Evolutionary conservation across 2,329 filamentous ascomycete genomes (phyloP).

Genomic region (Hypoxylon sp.): DNA sequence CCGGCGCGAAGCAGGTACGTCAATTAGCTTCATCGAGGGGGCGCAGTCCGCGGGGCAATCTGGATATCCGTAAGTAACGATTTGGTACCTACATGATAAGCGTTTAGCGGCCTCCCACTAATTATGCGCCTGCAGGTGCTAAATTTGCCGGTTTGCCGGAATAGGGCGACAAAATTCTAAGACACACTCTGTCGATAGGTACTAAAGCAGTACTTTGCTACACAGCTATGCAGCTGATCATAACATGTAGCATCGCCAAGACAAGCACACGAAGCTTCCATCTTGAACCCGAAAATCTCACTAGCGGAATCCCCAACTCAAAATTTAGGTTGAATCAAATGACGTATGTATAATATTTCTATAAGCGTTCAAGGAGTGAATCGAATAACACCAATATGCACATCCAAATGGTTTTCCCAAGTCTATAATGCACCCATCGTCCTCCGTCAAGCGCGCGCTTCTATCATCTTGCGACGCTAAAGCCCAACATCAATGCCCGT

Average conservation of each 20-base stretch:
- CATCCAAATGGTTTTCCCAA: slow-evolving; percentile 8
- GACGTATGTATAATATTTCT: slow-evolving; percentile 14
- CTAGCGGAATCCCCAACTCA: background rate
- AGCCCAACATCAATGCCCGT: background rate
- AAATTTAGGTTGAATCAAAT: background rate
- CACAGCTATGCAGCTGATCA: background rate
- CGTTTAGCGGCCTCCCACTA: slow-evolving; percentile 4
- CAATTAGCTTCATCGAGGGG: slow-evolving; percentile 21
- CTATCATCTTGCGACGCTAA: background rate
- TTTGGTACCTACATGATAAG: slow-evolving; percentile 3
- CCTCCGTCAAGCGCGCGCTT: background rate
- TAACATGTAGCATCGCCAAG: slow-evolving; percentile 13
- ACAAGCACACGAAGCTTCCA: slow-evolving; percentile 23
- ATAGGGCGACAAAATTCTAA: background rate
- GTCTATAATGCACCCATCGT: slow-evolving; percentile 7
- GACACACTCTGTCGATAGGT: background rate
- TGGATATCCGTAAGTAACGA: background rate
- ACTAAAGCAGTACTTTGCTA: background rate
- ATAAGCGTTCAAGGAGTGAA: slow-evolving; percentile 17
- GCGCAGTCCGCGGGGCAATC: slow-evolving; percentile 24
- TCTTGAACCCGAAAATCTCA: background rate
- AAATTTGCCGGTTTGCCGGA: background rate
- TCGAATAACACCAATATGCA: slow-evolving; percentile 14
- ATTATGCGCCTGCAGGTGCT: background rate
- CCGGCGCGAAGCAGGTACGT: slow-evolving; percentile 5